Evolutionary conservation across 2,329 filamentous ascomycete species (phyloP).

Genomic region (Scedosporium aurantiacum): DNA sequence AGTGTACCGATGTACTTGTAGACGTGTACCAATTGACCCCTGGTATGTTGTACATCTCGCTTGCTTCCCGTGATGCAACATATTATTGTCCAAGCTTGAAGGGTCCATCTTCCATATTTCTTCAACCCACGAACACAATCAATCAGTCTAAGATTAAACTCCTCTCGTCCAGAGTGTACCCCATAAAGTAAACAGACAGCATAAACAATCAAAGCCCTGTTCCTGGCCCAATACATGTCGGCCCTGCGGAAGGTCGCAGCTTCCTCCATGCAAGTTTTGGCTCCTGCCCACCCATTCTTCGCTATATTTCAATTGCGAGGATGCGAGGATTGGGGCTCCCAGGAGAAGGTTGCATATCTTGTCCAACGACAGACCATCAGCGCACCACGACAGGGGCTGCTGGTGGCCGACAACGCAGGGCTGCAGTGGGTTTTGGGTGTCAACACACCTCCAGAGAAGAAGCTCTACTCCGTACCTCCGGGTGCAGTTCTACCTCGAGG

Average conservation of each 20-base stretch:
- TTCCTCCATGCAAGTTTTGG: not conserved
- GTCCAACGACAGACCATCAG: not conserved
- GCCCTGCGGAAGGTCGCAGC: constrained; percentile 3
- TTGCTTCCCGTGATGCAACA: no score
- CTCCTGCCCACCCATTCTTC: not conserved
- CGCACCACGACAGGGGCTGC: not conserved
- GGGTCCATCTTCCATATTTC: no score
- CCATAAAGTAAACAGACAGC: not conserved
- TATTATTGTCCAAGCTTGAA: no score
- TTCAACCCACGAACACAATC: no score
- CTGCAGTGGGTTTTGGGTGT: not conserved
- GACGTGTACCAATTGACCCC: no score
- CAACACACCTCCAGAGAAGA: not conserved
- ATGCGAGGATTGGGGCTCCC: not conserved
- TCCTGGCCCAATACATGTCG: constrained; percentile 3
- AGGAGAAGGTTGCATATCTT: not conserved
- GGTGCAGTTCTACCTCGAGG: not conserved
- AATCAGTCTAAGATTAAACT: not conserved
- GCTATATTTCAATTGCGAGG: not conserved
- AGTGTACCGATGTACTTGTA: no score
- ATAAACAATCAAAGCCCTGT: not conserved
- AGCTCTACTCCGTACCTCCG: not conserved
- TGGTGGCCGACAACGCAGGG: not conserved
- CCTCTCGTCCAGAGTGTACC: not conserved
- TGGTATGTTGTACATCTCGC: no score